Base-by-base conservation (phyloP, 257 asterid species). In the Salvia splendens region DNA sequence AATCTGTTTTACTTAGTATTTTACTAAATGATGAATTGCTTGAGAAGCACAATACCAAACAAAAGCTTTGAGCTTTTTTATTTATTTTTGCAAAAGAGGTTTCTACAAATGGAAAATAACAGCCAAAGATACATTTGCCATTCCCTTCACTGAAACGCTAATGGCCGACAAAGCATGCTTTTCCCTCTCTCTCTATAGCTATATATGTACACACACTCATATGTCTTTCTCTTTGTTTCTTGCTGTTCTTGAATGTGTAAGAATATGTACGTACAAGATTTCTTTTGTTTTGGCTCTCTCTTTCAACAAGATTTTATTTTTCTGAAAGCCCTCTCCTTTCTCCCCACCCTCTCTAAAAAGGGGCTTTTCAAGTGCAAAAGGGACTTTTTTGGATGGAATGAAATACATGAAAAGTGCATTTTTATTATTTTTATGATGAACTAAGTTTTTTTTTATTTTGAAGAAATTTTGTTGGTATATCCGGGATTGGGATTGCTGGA, bases 81-180 rank as follows among this genome's bases (percentile, higher is more conserved):
- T 53, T 15, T 38, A 35, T 35, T 53, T 30, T 51, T 33, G 75
- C 51, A 43, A 73, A 78, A 69, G 78, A 60, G 64, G 12, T 58
- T 69, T 64, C 71, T 71, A 67, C 69, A 69, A 81, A 78, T 74
- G 80, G 85, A 51, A 77, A 86, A 73, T 59, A 75, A 71, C 67
- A 73, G 58, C 58, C 24, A 49, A 62, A 64, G 82, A 72, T 62
- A 65, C 62, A 71, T 48, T 61, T 64, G 75, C 46, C 59, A 80
- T 70, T 68, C 74, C 69, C 67, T 78, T 80, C 86, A 78, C 60
- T 79, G 92, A 91, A 85, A 82, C 87, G 83, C 72, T 74, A 82
- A 83, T 91, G 98, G 96, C 96, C 84, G 94, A 91, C 96, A 85
- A 84, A 84, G 92, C 96, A 91, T 88, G 96, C 86, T 76, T 71